These are phyloP conservation scores for Nitzschia palea DNA, from an alignment of 108 stramenopile genomes.

Conservation along the genomic window DNA sequence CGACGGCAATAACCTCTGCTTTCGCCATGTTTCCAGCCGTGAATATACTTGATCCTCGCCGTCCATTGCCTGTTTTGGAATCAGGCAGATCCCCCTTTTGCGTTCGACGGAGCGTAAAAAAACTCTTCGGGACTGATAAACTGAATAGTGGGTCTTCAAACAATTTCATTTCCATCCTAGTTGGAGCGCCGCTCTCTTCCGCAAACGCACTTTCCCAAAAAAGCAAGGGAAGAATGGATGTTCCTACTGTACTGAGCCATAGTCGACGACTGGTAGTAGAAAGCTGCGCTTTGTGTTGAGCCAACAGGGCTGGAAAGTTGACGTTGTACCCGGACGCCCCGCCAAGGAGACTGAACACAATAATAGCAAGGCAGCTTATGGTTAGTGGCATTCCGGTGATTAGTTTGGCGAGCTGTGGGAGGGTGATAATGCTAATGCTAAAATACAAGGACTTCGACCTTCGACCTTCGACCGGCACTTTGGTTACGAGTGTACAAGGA, in stretches of 20 bases:
- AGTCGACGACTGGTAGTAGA: too few species aligned
- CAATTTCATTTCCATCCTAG: conserved; percentile 59
- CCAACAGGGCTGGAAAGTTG: too few species aligned
- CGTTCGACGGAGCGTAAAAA: conserved; percentile 70
- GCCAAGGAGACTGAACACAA: too few species aligned
- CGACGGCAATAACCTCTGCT: conserved; percentile 84
- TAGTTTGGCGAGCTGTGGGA: too few species aligned
- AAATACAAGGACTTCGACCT: too few species aligned
- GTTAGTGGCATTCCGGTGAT: too few species aligned
- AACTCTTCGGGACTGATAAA: conserved; percentile 61
- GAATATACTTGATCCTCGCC: conserved; percentile 80
- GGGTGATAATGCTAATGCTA: too few species aligned
- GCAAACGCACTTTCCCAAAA: background rate
- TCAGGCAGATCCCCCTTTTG: conserved; percentile 85
- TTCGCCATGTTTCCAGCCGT: conserved; percentile 86
- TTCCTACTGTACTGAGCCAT: background rate
- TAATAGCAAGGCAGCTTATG: too few species aligned
- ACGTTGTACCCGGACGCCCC: too few species aligned
- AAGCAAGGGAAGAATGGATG: background rate
- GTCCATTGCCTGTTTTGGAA: conserved; percentile 75
- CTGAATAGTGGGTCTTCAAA: conserved; percentile 73
- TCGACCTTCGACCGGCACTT: too few species aligned
- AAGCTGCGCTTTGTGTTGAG: too few species aligned
- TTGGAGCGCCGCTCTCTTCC: background rate
- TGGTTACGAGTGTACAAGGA: too few species aligned